Evolutionary conservation across 371 early-diverging fungal species (phyloP).

Genomic region (Entomophthora muscae): DNA sequence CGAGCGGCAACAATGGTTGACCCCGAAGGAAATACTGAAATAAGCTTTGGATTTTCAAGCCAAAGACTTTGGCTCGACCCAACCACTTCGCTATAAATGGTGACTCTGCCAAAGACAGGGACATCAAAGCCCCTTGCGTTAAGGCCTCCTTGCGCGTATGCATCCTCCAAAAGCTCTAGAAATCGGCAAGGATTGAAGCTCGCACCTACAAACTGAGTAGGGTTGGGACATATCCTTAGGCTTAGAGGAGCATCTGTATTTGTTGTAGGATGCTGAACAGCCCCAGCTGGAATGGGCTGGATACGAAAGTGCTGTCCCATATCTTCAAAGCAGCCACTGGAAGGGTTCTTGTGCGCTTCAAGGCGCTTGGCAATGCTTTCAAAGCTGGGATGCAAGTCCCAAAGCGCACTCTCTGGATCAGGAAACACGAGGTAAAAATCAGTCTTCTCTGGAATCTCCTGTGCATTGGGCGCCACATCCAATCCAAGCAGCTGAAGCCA

Average conservation of each 20-base stretch:
- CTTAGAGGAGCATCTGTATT: no score
- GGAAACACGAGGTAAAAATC: background rate
- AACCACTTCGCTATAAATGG: conserved; percentile 58
- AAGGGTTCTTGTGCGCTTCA: background rate
- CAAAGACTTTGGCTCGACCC: conserved; percentile 80
- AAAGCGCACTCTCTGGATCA: background rate
- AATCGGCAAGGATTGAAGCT: background rate
- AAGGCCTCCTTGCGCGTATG: background rate
- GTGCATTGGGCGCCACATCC: background rate
- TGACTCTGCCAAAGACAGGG: conserved; percentile 40
- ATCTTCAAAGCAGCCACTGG: background rate
- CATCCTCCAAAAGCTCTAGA: background rate
- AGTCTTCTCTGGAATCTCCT: background rate
- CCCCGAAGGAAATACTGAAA: conserved; percentile 33
- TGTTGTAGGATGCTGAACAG: no score
- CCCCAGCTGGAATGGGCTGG: background rate
- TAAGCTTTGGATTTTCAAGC: conserved; percentile 36
- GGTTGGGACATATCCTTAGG: background rate
- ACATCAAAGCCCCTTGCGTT: conserved; percentile 1
- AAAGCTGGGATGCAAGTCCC: background rate
- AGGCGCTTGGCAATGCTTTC: background rate
- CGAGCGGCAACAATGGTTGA: conserved; percentile 53
- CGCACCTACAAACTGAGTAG: background rate
- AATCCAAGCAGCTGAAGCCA: background rate
- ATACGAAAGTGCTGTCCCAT: background rate